Base-by-base conservation (phyloP, 495 filamentous ascomycete species). In the Penicillium subrubescens region DNA sequence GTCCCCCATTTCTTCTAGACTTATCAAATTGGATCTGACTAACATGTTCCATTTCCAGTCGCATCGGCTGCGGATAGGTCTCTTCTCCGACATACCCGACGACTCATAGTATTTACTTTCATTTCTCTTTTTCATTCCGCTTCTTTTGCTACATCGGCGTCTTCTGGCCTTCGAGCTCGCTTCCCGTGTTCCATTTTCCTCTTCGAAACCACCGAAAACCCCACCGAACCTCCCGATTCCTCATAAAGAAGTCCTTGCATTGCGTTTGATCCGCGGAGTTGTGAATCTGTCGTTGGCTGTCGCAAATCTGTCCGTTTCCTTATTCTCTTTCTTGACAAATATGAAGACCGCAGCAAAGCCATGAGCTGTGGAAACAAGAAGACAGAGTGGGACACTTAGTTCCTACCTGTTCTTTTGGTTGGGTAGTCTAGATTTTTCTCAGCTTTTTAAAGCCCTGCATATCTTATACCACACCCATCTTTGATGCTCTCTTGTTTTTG, bases 51-150 rank as follows among this genome's bases (percentile, higher is more conserved):
- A 15, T 25, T 15, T 33, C 53, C 63, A 82, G 80, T 82, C 78
- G 58, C 80, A 82, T 71, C 80, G 80, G 50, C 69, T 82, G 77
- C 80, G 80, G 66, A 82, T 82, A 81, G 80, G 80, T 50, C 64
- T 82, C 35, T 79, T 82, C 61, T 80, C 79, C 56, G 75, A 77
- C 53, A 69, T 74, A 66, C 75, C 73, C 33, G 80, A 82, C 53
- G 80, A 82, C 35, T 71, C 66, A 73, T 82, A 79, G 71, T 67
- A 53, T 53, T 59, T 41, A 61, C 66, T 64, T 60, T 34, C n/a
- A n/a, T 62, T 61, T 61, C 7, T 5, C 55, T 39, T 63, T 66
- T 44, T 35, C 4, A 54, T 67, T 69, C 63, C 50, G 58, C 37
- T 57, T 55, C 53, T 56, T 59, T 70, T 65, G 60, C 65, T 69